These are phyloP conservation scores for Sporothrix protearum DNA, from an alignment of 2,329 filamentous ascomycete genomes.

Conservation along the genomic window DNA sequence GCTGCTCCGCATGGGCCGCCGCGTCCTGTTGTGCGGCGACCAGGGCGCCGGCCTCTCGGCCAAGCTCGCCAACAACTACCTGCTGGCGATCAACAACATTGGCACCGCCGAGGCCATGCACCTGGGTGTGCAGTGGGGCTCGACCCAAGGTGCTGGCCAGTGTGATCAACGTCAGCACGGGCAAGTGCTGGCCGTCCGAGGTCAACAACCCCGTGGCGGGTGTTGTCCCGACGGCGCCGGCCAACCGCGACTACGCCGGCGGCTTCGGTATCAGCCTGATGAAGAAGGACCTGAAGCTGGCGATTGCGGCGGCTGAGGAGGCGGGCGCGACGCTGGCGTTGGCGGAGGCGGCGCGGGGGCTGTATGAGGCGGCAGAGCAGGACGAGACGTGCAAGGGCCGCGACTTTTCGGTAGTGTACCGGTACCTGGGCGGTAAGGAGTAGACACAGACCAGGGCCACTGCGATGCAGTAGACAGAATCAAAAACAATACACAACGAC, in stretches of 20 bases:
- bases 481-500: not conserved
- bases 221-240: constrained; percentile 72
- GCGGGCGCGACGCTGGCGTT: constrained; percentile 64
- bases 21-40: constrained; percentile 77
- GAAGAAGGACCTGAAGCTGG: constrained; percentile 74
- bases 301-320: constrained; percentile 67
- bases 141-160: constrained; percentile 65
- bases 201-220: constrained; percentile 92
- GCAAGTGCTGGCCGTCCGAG: constrained; percentile 94
- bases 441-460: too few relatives aligned
- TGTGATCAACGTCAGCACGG: constrained; percentile 90
- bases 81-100: constrained; percentile 89
- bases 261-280: constrained; percentile 76
- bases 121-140: constrained; percentile 59
- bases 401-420: constrained; percentile 80
- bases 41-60: constrained; percentile 84
- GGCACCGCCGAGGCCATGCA: constrained; percentile 65
- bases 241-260: constrained; percentile 69
- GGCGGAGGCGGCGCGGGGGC: constrained; percentile 57
- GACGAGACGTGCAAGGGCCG: constrained; percentile 61
- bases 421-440: constrained; percentile 60
- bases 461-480: too few relatives aligned
- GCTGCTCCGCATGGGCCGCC: constrained; percentile 78
- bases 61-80: constrained; percentile 96
- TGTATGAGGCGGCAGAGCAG: constrained; percentile 65